Evolutionary conservation across 805 yeast species (phyloP).

Genomic region (Torulaspora franciscae): DNA sequence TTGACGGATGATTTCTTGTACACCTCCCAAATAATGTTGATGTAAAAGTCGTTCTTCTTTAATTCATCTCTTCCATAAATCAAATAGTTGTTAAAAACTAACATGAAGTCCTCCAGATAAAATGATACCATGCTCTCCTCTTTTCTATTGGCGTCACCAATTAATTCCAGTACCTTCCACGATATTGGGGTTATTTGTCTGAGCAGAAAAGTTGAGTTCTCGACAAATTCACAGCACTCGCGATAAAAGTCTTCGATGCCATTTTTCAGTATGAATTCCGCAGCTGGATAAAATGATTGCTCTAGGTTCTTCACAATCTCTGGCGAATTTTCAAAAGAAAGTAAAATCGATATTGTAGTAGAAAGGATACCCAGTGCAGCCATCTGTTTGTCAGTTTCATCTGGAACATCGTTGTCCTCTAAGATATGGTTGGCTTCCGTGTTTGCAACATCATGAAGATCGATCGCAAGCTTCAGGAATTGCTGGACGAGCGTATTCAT

Average conservation of each 20-base stretch:
- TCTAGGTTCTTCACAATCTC: constrained; percentile 62
- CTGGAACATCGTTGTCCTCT: constrained; percentile 36
- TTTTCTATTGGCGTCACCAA: constrained; percentile 32
- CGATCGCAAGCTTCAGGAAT: constrained; percentile 64
- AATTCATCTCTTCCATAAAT: constrained; percentile 53
- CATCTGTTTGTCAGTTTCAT: constrained; percentile 63
- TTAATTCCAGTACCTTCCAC: constrained; percentile 68
- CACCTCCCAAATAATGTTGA: constrained; percentile 48
- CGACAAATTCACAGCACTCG: constrained; percentile 72
- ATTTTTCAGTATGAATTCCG: constrained; percentile 60
- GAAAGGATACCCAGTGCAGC: constrained; percentile 78
- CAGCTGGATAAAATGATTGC: constrained; percentile 62
- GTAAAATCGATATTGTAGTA: constrained; percentile 74
- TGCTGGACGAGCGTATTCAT: constrained; percentile 64
- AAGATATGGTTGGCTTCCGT: constrained; percentile 40
- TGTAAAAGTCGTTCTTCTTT: constrained; percentile 43
- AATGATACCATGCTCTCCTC: constrained; percentile 51
- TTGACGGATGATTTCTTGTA: constrained; percentile 39
- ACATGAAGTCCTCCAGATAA: constrained; percentile 70
- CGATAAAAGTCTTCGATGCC: constrained; percentile 68
- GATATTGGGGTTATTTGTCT: constrained; percentile 60
- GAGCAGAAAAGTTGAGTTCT: constrained; percentile 57
- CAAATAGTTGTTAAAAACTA: constrained; percentile 69
- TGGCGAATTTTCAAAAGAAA: constrained; percentile 76
- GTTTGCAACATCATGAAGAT: constrained; percentile 57